Evolutionary conservation across 2,329 filamentous ascomycete genomes (phyloP), one percentile per base, ranked within the genome.

Genomic region (Helotiales sp.): DNA sequence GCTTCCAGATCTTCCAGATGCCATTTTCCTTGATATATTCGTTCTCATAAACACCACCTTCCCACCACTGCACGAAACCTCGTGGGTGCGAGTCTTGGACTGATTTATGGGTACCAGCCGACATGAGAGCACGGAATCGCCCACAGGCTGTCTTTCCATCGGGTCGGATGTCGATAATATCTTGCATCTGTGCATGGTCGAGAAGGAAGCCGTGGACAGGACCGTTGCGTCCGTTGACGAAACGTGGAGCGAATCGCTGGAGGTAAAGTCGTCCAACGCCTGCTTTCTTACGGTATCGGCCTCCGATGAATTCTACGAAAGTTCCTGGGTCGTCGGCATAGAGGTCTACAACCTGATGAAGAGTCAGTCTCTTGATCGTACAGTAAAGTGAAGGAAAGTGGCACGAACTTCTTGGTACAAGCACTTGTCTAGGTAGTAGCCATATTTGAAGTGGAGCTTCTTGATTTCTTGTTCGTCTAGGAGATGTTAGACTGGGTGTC

Each of bases 371-470:
- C 15, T 13, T 47, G 46, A 8, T 36, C 46, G 4, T 17, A 13
- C n/a, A 9, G 19, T 13, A 25, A 36, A 47, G 4, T n/a, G 25
- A 15, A 12, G 24, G 2, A 3, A 27, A 8, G 50, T 6, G 5
- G 19, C 50, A 29, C 61, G 47, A 53, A 77, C 79, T 72, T 83
- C 79, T 61, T 81, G 76, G 70, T 83, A 84, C 1, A 84, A 72
- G 59, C 81, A 84, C 62, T 84, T 84, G 71, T 84, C 81, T 25
- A 84, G 73, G 66, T 83, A 84, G 68, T 84, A 83, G 25, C 81
- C 81, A 68, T 83, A 84, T 59, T 80, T 82, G 73, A 79, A 81
- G 65, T 83, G 81, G 2, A 79, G 74, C 66, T 82, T 82, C 56
- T 79, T 77, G 47, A 83, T 75, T 62, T 82, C 78, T 33, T 79